Percentiles rank a stretch among this genome's conserved stretches.
These are phyloP conservation scores for Fraxinus sp. DNA, from an alignment of 305 asterid genomes.

Conservation along the genomic window DNA sequence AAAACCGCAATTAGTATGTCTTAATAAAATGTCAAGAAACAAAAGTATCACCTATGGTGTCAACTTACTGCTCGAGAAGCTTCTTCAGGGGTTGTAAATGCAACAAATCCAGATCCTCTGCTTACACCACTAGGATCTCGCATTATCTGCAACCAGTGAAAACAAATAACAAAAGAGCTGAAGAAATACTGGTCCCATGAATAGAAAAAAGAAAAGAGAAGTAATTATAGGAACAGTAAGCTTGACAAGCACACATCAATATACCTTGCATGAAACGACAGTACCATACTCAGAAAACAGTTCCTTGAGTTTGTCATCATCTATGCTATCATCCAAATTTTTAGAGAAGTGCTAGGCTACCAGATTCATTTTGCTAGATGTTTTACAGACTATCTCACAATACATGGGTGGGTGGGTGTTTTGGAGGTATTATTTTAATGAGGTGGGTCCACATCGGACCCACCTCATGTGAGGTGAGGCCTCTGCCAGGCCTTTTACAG, in stretches of 20 bases:
- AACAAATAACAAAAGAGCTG: background rate
- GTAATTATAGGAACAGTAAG: background rate
- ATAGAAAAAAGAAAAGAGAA: background rate
- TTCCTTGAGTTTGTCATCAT: constrained; percentile 40
- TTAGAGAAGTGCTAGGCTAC: background rate
- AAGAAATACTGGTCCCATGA: background rate
- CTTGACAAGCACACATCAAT: background rate
- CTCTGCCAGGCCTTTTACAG: too few species aligned
- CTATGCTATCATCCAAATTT: constrained; percentile 41
- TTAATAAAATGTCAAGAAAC: background rate
- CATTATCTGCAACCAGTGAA: constrained; percentile 29
- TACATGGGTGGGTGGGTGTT: too few species aligned
- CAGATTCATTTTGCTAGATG: too few species aligned
- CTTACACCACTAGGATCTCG: constrained; percentile 39
- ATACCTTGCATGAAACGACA: constrained; percentile 39
- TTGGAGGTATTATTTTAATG: too few species aligned
- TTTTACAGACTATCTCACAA: too few species aligned
- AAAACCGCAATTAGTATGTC: background rate
- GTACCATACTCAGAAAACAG: constrained; percentile 40
- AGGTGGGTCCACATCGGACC: too few species aligned
- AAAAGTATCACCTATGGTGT: background rate
- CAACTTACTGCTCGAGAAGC: constrained; percentile 42
- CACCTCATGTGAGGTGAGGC: too few species aligned
- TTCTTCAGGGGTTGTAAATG: constrained; percentile 40
- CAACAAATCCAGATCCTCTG: constrained; percentile 46